Conservation (phyloP, 192 early-diverging fungal species). For the Obelidium mucronatum region DNA sequence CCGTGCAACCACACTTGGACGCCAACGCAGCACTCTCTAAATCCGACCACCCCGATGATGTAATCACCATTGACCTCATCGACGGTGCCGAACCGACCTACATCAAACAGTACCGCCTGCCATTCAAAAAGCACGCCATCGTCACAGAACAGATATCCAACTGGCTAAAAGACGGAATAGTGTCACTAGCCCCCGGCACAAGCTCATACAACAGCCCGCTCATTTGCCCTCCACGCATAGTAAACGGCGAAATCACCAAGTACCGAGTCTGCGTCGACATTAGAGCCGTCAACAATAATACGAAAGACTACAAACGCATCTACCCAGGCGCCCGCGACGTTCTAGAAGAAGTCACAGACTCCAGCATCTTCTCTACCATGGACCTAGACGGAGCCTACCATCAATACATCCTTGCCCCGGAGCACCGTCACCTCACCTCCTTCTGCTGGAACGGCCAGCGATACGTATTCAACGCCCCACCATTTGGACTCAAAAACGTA, state of each 20-base stretch:
- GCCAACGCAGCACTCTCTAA: not conserved
- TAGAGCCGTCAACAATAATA: not conserved
- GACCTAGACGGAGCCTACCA: too few relatives aligned
- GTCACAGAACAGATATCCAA: not conserved
- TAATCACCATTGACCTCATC: too few relatives aligned
- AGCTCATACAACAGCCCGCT: too few relatives aligned
- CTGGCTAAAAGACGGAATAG: not conserved
- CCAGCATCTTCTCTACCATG: not conserved
- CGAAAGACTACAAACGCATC: too few relatives aligned
- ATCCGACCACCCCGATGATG: too few relatives aligned
- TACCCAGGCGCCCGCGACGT: not conserved
- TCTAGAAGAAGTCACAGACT: not conserved
- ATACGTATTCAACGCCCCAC: not conserved
- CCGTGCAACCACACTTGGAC: not conserved
- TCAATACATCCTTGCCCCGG: not conserved
- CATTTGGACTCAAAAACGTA: too few relatives aligned
- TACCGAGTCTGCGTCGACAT: constrained; percentile 1
- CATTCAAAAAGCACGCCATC: too few relatives aligned
- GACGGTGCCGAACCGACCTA: too few relatives aligned
- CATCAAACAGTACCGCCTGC: too few relatives aligned
- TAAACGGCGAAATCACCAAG: not conserved
- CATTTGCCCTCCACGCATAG: too few relatives aligned
- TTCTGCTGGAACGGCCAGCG: not conserved
- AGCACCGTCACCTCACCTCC: not conserved
- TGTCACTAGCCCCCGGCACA: too few relatives aligned